Percentiles rank a stretch among this genome's conserved stretches.
Evolutionary conservation across 2,329 filamentous ascomycete species (phyloP).

Genomic region (Paraphoma sp.): DNA sequence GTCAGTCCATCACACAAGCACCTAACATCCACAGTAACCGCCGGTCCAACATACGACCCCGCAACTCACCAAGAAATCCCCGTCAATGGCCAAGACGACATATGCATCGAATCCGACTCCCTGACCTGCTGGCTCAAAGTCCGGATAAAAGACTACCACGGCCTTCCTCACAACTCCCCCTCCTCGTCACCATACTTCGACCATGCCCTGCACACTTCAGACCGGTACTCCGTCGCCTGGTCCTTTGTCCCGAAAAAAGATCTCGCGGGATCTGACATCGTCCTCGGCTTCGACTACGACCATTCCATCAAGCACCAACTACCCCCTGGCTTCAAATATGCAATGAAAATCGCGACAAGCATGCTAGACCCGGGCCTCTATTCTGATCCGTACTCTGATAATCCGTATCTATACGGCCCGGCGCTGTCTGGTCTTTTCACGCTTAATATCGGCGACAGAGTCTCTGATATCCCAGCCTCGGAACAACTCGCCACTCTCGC

Average conservation of each 20-base stretch:
- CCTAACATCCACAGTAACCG: slow-evolving; percentile 31
- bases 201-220: slow-evolving; percentile 39
- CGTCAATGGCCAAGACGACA: slow-evolving; percentile 38
- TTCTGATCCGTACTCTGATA: slow-evolving; percentile 45
- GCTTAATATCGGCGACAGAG: slow-evolving; percentile 39
- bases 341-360: slow-evolving; percentile 46
- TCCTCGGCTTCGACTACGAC: slow-evolving; percentile 48
- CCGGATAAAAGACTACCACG: slow-evolving; percentile 46
- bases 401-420: slow-evolving; percentile 47
- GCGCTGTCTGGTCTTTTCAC: slow-evolving; percentile 44
- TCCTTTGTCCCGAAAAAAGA: slow-evolving; percentile 45
- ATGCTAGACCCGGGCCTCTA: slow-evolving; percentile 46
- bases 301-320: slow-evolving; percentile 45
- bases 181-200: slow-evolving; percentile 38
- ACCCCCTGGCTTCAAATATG: slow-evolving; percentile 45
- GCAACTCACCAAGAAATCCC: slow-evolving; percentile 39
- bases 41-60: slow-evolving; percentile 42
- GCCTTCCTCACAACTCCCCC: slow-evolving; percentile 40
- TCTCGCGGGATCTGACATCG: slow-evolving; percentile 36
- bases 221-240: slow-evolving; percentile 46
- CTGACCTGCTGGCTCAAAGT: slow-evolving; percentile 42
- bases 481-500: slow-evolving; percentile 32
- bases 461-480: slow-evolving; percentile 17
- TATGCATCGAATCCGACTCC: slow-evolving; percentile 34
- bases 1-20: neutral